Evolutionary conservation across 352 stramenopile genomes (phyloP), one percentile per base, ranked within the genome.

Genomic region (Globisporangium polare): DNA sequence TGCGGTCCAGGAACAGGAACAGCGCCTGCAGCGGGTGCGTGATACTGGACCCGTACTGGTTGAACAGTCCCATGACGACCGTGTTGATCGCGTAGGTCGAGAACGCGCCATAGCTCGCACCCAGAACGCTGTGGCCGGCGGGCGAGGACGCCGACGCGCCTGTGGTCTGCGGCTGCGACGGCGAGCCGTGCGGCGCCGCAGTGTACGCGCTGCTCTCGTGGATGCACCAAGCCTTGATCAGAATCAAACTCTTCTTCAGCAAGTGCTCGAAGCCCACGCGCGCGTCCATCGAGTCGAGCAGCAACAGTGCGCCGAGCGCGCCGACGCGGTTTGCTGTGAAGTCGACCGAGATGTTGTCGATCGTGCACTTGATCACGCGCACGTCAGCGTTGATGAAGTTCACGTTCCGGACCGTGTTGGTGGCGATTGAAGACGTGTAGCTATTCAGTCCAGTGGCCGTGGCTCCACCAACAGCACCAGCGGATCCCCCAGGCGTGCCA

Each of bases 201-300:
- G 63, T 89, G 67, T 89, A 95, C 37, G 72, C 63, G 18, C 75
- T 70, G 31, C 83, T 94, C 69, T 97, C 90, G 55, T 95, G 87
- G 24, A 87, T 77, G 64, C 89, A 96, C 90, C 90, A 97, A 4
- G 87, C 81, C 72, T 96, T 96, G 64, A 97, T 88, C 60, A 96
- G 70, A 13, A 97, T 78, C 35, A 97, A 58, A 67, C 80, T 94
- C 62, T 83, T 80, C 72, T 97, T 96, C 61, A 97, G 80, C 64
- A 97, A 67, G 65, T 96, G 86, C 27, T 84, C 42, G n/a, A 80
- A 72, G 3, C 85, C 86, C 0, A 96, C 78, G 45, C 86, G 80
- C 43, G 66, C 50, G 31, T 94, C 88, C 73, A 94, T 90, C 24
- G 87, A 78, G 58, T 97, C 84, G n/a, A 96, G 63, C 22, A 97